phyloP scores from a whole-genome alignment of 352 stramenopile genomes.

The Globisporangium rhizosaccharum region DNA sequence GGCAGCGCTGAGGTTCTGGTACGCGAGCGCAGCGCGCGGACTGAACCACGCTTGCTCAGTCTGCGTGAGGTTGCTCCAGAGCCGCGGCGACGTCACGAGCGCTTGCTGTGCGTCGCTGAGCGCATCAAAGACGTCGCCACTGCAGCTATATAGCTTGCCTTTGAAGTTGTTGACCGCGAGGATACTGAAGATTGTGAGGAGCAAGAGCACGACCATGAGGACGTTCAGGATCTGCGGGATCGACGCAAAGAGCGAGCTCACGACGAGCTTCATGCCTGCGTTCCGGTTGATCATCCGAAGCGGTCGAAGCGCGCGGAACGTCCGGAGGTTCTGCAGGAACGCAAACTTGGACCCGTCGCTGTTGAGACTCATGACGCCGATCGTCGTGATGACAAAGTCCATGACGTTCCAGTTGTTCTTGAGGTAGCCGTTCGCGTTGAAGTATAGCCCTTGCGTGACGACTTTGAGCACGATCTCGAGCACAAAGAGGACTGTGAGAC shows the following conservation, averaged over 20 bases:
- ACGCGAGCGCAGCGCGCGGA: constrained; percentile 6
- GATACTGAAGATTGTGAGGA: constrained; percentile 90
- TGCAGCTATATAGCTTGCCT: constrained; percentile 63
- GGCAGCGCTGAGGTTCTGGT: not conserved
- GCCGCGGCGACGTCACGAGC: constrained; percentile 36
- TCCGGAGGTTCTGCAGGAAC: constrained; percentile 56
- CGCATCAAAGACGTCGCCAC: constrained; percentile 44
- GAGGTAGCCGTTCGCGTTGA: constrained; percentile 61
- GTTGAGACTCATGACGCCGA: constrained; percentile 68
- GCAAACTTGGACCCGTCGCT: constrained; percentile 61
- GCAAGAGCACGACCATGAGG: constrained; percentile 68
- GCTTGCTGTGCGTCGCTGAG: constrained; percentile 28
- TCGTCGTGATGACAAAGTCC: constrained; percentile 83
- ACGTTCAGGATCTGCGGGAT: constrained; percentile 85
- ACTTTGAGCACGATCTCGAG: constrained; percentile 86
- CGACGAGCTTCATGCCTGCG: constrained; percentile 77
- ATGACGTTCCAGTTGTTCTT: constrained; percentile 87
- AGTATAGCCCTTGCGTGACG: constrained; percentile 66
- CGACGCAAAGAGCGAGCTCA: constrained; percentile 76
- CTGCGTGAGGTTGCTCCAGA: constrained; percentile 38
- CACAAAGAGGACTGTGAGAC: constrained; percentile 81
- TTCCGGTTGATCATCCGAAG: constrained; percentile 76
- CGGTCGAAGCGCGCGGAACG: constrained; percentile 74
- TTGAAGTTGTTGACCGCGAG: constrained; percentile 91
- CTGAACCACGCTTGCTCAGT: constrained; percentile 43